These are phyloP conservation scores for Canavalia ensiformis DNA, from an alignment of 306 rosid species.

Conservation along the genomic window DNA sequence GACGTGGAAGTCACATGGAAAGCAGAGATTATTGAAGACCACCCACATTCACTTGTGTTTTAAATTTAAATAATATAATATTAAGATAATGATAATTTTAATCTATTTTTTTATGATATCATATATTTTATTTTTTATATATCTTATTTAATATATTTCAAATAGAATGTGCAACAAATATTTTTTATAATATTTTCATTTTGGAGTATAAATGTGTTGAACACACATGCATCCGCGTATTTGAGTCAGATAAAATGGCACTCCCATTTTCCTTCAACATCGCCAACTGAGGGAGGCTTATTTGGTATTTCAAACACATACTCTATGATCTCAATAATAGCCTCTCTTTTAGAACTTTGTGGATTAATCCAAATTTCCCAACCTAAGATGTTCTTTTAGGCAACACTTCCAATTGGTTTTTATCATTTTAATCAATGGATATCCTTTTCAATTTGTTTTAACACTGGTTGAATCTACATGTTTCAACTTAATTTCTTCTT, in stretches of 20 bases:
- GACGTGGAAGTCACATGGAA: constrained; percentile 20
- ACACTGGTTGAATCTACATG: background rate
- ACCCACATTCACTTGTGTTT: constrained; percentile 32
- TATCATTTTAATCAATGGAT: background rate
- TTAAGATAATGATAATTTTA: too few species aligned
- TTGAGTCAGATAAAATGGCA: constrained; percentile 12
- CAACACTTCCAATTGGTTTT: constrained; percentile 5
- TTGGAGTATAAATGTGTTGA: constrained; percentile 30
- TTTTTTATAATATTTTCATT: background rate
- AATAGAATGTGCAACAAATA: too few species aligned
- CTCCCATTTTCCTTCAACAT: background rate
- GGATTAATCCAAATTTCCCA: background rate
- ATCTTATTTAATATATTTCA: too few species aligned
- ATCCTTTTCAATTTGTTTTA: background rate
- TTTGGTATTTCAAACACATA: constrained; percentile 26
- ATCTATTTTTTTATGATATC: too few species aligned
- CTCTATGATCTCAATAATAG: constrained; percentile 13
- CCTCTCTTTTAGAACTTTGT: constrained; percentile 37
- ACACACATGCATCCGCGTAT: background rate
- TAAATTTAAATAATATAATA: constrained; percentile 4
- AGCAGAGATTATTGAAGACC: constrained; percentile 16
- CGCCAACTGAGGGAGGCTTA: constrained; percentile 55
- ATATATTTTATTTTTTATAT: too few species aligned
- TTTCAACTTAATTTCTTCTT: background rate
- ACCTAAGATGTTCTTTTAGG: background rate